Base-by-base conservation (phyloP, 176 grass and related monocot species). In the Oryza longistaminata region DNA sequence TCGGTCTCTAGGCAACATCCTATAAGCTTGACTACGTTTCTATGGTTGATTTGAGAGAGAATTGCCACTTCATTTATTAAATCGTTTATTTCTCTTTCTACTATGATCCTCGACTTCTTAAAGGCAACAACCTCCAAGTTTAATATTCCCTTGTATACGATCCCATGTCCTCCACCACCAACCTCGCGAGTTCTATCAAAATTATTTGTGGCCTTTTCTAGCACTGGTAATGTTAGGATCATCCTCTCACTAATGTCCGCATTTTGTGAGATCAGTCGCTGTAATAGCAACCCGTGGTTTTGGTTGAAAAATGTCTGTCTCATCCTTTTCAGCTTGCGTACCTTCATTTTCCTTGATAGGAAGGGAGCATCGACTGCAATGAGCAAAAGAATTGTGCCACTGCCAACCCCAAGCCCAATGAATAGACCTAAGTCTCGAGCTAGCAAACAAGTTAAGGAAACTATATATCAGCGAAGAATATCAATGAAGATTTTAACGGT, bases 1-100 rank as follows among this genome's bases (percentile, higher is more conserved):
- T 91, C 76, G 9, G 89, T 70, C 46, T 94, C 89, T 22, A 94
- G 82, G 61, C 89, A 92, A 64, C 92, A 94, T 16, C 33, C 33
- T 34, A 34, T 34, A 34, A 34, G 33, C 3, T 4, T 34, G 33
- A 34, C 3, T 34, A 34, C 90, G 22, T 92, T 94, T 35, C 77
- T 89, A 25, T 94, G 87, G 19, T 91, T 94, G 9, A 92, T 40
- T 64, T 87, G 80, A 17, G 92, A 94, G 10, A 94, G 90, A 72
- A 94, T 62, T 0, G 29, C 40, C 65, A 88, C 74, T 16, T 94
- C 87, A 71, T 94, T 94, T 62, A 94, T 87, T 76, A 94, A 89
- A 15, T 91, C 83, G 0, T 85, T 19, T 0, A 87, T 94, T 76
- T 94, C 84, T 70, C 68, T 91, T 5, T 91, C 53, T 3, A 94